Conservation (phyloP, 2,329 filamentous ascomycete genomes). For the Trichophyton verrucosum region DNA sequence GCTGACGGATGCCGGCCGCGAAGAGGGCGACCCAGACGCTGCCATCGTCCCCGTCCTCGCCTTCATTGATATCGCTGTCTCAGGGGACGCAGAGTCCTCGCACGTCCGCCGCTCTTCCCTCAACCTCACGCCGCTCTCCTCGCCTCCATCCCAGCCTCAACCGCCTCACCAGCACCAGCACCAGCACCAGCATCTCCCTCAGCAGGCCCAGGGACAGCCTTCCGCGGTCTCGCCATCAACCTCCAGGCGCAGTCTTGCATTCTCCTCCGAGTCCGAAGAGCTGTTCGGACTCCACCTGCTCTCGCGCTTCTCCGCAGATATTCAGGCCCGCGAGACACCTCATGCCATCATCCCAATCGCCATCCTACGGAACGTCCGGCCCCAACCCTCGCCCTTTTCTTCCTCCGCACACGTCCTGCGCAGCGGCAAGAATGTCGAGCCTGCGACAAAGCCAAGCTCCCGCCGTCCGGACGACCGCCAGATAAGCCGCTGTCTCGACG, state of each 20-base stretch:
- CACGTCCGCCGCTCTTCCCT: slow-evolving; percentile 1
- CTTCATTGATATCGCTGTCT: slow-evolving; percentile 40
- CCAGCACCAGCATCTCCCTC: slow-evolving; percentile 1
- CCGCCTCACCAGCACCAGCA: slow-evolving; percentile 3
- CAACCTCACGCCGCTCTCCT: slow-evolving; percentile 20
- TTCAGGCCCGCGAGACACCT: slow-evolving; percentile 38
- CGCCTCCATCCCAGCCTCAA: slow-evolving; percentile 16
- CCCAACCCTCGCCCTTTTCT: slow-evolving; percentile 16
- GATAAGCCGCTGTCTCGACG: slow-evolving; percentile 64
- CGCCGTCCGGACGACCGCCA: slow-evolving; percentile 33
- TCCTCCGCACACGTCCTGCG: slow-evolving; percentile 10
- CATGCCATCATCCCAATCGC: slow-evolving; percentile 41
- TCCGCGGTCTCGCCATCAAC: slow-evolving; percentile 21
- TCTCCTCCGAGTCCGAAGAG: slow-evolving; percentile 33
- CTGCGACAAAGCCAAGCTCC: background rate
- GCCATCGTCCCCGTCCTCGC: slow-evolving; percentile 44
- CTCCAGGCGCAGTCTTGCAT: slow-evolving; percentile 29
- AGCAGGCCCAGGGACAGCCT: slow-evolving; percentile 4
- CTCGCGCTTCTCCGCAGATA: slow-evolving; percentile 37
- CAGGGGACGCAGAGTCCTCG: slow-evolving; percentile 24
- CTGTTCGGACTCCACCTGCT: slow-evolving; percentile 39
- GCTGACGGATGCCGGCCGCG: slow-evolving; percentile 34
- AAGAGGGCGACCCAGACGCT: slow-evolving; percentile 13
- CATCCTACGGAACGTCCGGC: slow-evolving; percentile 26
- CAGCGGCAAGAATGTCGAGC: background rate